phyloP scores from a whole-genome alignment of 345 rosid species.

The Melastoma malabathricum region DNA sequence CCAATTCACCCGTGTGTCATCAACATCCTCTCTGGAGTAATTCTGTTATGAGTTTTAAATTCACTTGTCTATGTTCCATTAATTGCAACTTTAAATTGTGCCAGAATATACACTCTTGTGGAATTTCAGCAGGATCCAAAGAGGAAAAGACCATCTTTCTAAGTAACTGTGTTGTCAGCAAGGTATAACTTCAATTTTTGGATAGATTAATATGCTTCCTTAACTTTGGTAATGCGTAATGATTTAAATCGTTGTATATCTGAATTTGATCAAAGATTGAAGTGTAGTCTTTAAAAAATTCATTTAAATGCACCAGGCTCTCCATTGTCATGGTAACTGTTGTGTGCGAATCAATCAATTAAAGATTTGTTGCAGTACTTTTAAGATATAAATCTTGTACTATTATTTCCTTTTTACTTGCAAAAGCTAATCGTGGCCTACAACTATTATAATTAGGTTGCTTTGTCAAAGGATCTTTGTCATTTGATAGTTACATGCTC shows the following conservation, averaged over 20 bases:
- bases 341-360: no score
- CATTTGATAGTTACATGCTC: conserved; percentile 63
- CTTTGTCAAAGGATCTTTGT: conserved; percentile 84
- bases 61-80: conserved; percentile 4
- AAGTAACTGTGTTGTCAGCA: conserved; percentile 40
- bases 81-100: conserved; percentile 13
- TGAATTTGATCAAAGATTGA: no score
- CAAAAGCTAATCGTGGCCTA: not conserved
- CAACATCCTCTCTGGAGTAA: no score
- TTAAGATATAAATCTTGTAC: no score
- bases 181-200: conserved; percentile 26
- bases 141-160: conserved; percentile 24
- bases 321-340: no score
- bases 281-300: no score
- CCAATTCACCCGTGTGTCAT: no score
- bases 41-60: no score
- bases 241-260: no score
- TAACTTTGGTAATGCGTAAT: not conserved
- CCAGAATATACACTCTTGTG: conserved; percentile 66
- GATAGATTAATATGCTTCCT: not conserved
- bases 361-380: no score
- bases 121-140: conserved; percentile 25
- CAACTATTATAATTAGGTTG: conserved; percentile 38
- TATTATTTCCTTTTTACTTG: not conserved
- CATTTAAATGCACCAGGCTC: no score